phyloP scores from a whole-genome alignment of 257 asterid species.

The Solanum arcanum region DNA sequence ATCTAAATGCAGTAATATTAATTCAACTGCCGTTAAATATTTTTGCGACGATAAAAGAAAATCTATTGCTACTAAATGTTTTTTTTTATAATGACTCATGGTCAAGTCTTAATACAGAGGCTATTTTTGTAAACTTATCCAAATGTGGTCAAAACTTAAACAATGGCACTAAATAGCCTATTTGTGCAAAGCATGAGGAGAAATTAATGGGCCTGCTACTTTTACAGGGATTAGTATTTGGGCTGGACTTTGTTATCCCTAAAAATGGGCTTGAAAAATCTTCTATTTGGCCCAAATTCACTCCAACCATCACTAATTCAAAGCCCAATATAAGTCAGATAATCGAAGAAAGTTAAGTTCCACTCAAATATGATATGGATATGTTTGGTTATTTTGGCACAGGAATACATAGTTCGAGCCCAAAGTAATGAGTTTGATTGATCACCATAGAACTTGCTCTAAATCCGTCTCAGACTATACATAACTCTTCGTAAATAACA shows the following conservation, averaged over 20 bases:
- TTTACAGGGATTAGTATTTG: background rate
- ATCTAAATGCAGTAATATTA: rapidly evolving
- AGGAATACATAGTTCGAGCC: background rate
- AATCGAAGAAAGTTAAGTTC: background rate
- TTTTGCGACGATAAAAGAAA: no score
- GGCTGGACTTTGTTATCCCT: background rate
- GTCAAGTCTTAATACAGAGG: background rate
- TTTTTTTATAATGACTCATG: background rate
- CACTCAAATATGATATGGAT: background rate
- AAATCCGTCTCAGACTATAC: background rate
- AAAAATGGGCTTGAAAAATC: background rate
- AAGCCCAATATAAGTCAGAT: background rate
- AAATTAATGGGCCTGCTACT: background rate
- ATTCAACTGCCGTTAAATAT: no score
- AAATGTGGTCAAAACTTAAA: background rate
- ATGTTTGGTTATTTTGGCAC: no score
- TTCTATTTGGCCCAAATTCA: background rate
- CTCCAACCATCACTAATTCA: background rate
- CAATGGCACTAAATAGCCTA: background rate
- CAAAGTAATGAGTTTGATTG: background rate
- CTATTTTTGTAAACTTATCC: background rate
- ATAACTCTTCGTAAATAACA: background rate
- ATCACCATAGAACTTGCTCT: background rate
- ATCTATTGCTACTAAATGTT: background rate
- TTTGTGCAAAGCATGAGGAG: background rate